Evolutionary conservation across 2,329 filamentous ascomycete species (phyloP), one percentile per base, ranked within the genome.

Genomic region (Sarocladiaceae sp.): DNA sequence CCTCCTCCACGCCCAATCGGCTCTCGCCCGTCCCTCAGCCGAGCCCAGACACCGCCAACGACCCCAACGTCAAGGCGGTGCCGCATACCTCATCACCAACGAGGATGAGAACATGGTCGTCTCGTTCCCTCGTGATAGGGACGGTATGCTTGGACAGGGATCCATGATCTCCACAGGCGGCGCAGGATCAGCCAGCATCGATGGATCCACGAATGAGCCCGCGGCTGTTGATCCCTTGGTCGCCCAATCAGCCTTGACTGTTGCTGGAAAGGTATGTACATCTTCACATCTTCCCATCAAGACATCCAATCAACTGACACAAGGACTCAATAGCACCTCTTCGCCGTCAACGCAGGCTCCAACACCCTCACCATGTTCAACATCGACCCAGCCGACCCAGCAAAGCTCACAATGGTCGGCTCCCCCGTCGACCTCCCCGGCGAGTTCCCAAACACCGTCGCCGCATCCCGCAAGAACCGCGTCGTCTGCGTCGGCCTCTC

Each of bases 1-100:
- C 40, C 40, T 43, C 15, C 40, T 43, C 6, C 40, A 43, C 26
- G 40, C 40, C 21, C 40, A 29, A 13, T 33, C 19, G 3, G 40
- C 15, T 16, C 20, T 43, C 13, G n/a, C 40, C 6, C 40, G 18
- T 16, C 40, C 40, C 6, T n/a, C 18, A 15, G 33, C 32, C 9
- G 40, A 32, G 19, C 39, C 33, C 33, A 21, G 20, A 26, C n/a
- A 21, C 13, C n/a, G 43, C 11, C 39, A n/a, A 18, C 32, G 16
- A 18, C 3, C 40, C 16, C 15, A 18, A 31, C 19, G 43, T 23
- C 73, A 72, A 53, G n/a, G n/a, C n/a, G n/a, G n/a, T n/a, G 76
- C 75, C 0, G 53, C 80, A 15, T 82, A 82, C 56, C 59, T 80
- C 44, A 59, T 78, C 31, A 76, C 70, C 27, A 83, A 82, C 51